These are phyloP conservation scores for Discostella stelligeroides DNA, from an alignment of 108 stramenopile genomes.

Conservation along the genomic window DNA sequence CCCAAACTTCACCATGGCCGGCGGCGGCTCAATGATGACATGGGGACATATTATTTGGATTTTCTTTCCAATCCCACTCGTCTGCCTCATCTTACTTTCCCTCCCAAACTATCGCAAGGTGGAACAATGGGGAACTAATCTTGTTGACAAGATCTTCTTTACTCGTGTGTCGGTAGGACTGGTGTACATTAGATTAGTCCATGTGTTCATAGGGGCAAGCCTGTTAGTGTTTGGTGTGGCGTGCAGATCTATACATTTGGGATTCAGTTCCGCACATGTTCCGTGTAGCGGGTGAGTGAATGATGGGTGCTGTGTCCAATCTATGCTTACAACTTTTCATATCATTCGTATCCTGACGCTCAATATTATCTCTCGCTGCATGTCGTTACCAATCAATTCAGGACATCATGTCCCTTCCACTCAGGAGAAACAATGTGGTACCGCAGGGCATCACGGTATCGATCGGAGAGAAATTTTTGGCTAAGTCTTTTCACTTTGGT, in stretches of 20 bases:
- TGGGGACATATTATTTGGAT: conserved; percentile 50
- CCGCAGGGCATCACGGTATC: conserved; percentile 32
- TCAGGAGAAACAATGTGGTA: conserved; percentile 55
- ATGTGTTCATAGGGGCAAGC: conserved; percentile 37
- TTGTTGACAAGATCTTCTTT: conserved; percentile 47
- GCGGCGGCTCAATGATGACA: conserved; percentile 36
- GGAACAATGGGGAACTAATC: conserved; percentile 29
- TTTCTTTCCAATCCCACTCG: conserved; percentile 46
- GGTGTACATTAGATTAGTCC: conserved; percentile 39
- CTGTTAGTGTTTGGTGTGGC: conserved; percentile 33
- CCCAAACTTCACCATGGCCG: not conserved
- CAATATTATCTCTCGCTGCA: no score
- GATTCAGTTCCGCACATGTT: conserved; percentile 36
- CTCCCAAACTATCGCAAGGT: conserved; percentile 18
- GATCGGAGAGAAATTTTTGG: conserved; percentile 56
- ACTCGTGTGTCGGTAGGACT: conserved; percentile 35
- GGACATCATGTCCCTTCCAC: conserved; percentile 42
- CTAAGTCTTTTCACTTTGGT: conserved; percentile 45
- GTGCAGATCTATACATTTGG: conserved; percentile 15
- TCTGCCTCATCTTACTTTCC: conserved; percentile 38
- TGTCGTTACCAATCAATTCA: not conserved
- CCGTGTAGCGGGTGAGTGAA: conserved; percentile 44
- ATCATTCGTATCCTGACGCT: not conserved
- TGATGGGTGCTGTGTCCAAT: not conserved
- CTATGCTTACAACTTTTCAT: not conserved